Percentiles rank a stretch among this genome's conserved stretches.
phyloP scores from a whole-genome alignment of 495 filamentous ascomycete genomes.

The Hyaloscypha variabilis region DNA sequence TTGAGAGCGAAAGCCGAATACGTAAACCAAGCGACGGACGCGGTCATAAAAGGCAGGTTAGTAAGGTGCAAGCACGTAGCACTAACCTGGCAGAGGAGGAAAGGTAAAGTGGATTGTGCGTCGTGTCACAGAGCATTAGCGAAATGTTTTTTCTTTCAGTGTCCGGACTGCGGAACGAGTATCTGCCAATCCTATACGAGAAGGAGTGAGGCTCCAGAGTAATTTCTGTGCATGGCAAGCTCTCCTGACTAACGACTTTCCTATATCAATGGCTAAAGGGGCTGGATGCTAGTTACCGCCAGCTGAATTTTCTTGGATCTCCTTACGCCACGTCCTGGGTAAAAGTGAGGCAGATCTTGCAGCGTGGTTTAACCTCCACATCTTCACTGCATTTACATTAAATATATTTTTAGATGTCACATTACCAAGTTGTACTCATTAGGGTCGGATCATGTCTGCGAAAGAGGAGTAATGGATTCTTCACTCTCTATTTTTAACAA shows the following conservation, averaged over 20 bases:
- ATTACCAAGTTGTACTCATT: too few relatives aligned
- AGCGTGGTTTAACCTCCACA: too few relatives aligned
- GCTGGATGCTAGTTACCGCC: neutral
- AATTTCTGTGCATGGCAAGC: neutral
- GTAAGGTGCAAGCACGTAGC: slow-evolving; percentile 10
- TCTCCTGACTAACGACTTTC: neutral
- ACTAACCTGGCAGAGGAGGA: slow-evolving; percentile 10
- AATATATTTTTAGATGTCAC: too few relatives aligned
- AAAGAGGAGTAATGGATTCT: too few relatives aligned
- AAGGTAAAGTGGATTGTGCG: neutral
- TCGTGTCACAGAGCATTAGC: neutral
- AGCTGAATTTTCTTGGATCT: neutral
- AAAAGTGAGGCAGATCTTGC: too few relatives aligned
- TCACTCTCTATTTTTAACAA: neutral
- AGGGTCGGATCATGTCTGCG: too few relatives aligned
- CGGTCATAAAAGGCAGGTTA: neutral
- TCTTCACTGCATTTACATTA: too few relatives aligned
- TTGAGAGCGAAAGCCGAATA: slow-evolving; percentile 10
- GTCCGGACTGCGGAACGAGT: neutral
- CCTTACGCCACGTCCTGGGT: neutral
- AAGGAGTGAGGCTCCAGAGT: neutral
- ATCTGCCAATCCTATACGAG: neutral
- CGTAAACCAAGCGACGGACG: neutral
- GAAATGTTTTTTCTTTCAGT: neutral
- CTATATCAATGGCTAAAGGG: neutral